Conservation (phyloP, 83 land plant species). For the Isoetes engelmannii region DNA sequence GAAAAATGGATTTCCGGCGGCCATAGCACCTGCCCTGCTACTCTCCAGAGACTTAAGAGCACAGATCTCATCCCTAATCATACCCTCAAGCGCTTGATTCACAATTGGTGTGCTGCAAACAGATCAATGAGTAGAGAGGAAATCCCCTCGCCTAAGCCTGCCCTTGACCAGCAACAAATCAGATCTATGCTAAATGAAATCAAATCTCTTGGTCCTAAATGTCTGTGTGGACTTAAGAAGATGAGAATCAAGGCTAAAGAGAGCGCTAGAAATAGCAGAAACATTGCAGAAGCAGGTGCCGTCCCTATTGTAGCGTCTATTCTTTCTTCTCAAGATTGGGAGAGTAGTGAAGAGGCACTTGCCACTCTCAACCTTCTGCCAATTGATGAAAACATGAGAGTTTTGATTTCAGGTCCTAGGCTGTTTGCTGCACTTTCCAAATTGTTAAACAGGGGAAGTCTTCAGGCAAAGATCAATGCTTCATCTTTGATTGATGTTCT, state of each 20-base stretch:
- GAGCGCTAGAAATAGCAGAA: slow-evolving; percentile 12
- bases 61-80: slow-evolving; percentile 45
- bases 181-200: background rate
- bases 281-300: slow-evolving; percentile 21
- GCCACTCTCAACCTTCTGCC: slow-evolving; percentile 16
- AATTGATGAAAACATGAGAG: background rate
- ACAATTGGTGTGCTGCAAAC: slow-evolving; percentile 45
- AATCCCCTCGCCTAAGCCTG: slow-evolving; percentile 14
- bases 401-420: background rate
- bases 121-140: background rate
- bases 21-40: slow-evolving; percentile 60
- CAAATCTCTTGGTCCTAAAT: background rate
- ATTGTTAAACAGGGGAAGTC: background rate
- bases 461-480: slow-evolving; percentile 15
- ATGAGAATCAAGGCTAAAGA: slow-evolving; percentile 14
- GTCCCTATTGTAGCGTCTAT: slow-evolving; percentile 14
- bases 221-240: background rate
- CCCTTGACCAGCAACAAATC: slow-evolving; percentile 10
- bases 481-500: slow-evolving; percentile 16
- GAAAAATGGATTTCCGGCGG: slow-evolving; percentile 54
- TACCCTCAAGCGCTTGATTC: slow-evolving; percentile 44
- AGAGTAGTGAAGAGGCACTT: slow-evolving; percentile 8
- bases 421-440: background rate
- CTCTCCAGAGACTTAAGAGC: slow-evolving; percentile 51
- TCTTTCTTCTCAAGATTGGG: slow-evolving; percentile 2